Conservation (phyloP, 164 flowering plant species). For the Protea cynaroides region DNA sequence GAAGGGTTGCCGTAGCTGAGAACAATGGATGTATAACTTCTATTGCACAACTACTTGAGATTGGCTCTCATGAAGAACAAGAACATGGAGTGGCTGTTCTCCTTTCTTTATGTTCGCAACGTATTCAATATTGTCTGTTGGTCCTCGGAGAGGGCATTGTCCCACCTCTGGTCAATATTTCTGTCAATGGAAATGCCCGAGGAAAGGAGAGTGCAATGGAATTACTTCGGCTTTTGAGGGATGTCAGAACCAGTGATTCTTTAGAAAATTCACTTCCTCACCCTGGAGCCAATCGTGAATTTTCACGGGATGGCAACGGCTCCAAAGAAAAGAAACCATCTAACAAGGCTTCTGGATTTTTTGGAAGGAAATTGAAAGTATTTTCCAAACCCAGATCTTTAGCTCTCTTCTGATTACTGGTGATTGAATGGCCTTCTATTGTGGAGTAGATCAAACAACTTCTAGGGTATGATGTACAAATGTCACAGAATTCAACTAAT, state of each 20-base stretch:
- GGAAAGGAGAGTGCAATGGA: conserved; percentile 54
- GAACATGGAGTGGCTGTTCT: conserved; percentile 63
- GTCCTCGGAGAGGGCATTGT: conserved; percentile 69
- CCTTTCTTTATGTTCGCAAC: conserved; percentile 58
- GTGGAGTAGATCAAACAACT: not conserved
- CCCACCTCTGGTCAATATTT: conserved; percentile 42
- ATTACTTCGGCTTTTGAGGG: conserved; percentile 51
- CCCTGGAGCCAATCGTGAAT: conserved; percentile 10
- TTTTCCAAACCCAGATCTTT: conserved; percentile 17
- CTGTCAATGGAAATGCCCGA: conserved; percentile 51
- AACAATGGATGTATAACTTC: conserved; percentile 61
- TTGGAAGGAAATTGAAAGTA: conserved; percentile 18
- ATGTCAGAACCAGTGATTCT: conserved; percentile 16
- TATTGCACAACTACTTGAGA: conserved; percentile 53
- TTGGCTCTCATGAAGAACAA: conserved; percentile 46
- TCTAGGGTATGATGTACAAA: not conserved
- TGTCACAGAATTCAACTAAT: not conserved
- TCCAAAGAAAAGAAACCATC: conserved; percentile 18
- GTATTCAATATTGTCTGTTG: conserved; percentile 46
- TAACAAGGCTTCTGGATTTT: conserved; percentile 22
- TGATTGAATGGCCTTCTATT: not conserved
- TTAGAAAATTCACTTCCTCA: conserved; percentile 18
- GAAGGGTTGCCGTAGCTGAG: conserved; percentile 42
- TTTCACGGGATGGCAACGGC: conserved; percentile 7
- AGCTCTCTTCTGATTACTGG: conserved; percentile 8